Percentiles rank a stretch among this genome's conserved stretches.
Conservation (phyloP, 1,139 yeast genomes). For the Hemisphaericaspora lyxosophila region DNA sequence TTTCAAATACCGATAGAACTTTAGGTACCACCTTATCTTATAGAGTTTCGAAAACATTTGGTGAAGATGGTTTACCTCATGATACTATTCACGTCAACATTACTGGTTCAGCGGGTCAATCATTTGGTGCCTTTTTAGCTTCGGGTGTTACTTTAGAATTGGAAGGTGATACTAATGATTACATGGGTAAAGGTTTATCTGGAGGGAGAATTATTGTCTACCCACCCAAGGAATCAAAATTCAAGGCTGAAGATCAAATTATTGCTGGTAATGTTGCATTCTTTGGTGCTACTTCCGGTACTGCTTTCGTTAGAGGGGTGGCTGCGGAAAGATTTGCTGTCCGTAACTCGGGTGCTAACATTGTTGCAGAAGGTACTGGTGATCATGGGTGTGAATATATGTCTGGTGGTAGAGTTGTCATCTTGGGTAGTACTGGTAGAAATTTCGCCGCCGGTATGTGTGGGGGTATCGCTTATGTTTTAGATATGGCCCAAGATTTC, state of each 20-base stretch:
- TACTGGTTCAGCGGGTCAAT: slow-evolving; percentile 95
- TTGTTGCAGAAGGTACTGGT: slow-evolving; percentile 96
- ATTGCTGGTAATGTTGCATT: slow-evolving; percentile 96
- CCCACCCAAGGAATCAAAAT: slow-evolving; percentile 81
- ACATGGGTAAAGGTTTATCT: slow-evolving; percentile 94
- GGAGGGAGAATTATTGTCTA: slow-evolving; percentile 93
- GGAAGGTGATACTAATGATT: slow-evolving; percentile 97
- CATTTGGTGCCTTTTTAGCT: slow-evolving; percentile 96
- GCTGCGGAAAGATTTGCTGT: slow-evolving; percentile 99
- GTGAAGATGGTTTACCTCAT: slow-evolving; percentile 90
- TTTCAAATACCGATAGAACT: slow-evolving; percentile 94
- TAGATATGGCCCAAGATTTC: slow-evolving; percentile 94
- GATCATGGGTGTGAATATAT: slow-evolving; percentile 99
- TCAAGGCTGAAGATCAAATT: slow-evolving; percentile 94
- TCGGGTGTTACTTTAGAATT: slow-evolving; percentile 93
- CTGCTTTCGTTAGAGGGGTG: slow-evolving; percentile 92
- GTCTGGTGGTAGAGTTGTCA: slow-evolving; percentile 98
- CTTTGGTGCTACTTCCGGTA: slow-evolving; percentile 96
- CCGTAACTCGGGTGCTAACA: slow-evolving; percentile 96
- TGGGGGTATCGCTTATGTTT: slow-evolving; percentile 97
- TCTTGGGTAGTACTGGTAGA: slow-evolving; percentile 88
- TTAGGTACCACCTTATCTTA: slow-evolving; percentile 93
- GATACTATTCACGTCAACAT: slow-evolving; percentile 93
- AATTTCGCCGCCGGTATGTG: slow-evolving; percentile 99
- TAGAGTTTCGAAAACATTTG: slow-evolving; percentile 89